phyloP scores from a whole-genome alignment of 176 grass and related monocot genomes.

The Typha latifolia region DNA sequence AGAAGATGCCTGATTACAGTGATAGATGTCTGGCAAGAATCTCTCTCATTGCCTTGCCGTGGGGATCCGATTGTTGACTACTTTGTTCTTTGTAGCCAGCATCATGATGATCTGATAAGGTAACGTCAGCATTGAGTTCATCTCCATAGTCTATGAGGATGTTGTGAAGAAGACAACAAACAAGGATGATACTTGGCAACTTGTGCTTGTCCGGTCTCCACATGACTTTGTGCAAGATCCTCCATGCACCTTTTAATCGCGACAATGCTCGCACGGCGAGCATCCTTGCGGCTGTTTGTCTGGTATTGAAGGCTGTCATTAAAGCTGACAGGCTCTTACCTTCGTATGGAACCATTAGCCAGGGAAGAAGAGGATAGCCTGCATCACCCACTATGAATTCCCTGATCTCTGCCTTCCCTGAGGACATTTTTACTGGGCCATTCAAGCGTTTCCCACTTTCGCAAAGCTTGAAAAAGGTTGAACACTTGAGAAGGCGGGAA shows the following conservation, averaged over 20 bases:
- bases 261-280: conserved; percentile 56
- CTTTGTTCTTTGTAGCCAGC: conserved; percentile 57
- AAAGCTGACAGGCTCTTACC: conserved; percentile 42
- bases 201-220: conserved; percentile 96
- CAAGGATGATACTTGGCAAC: conserved; percentile 92
- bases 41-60: conserved; percentile 69
- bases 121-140: conserved; percentile 44
- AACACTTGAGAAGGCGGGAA: conserved; percentile 64
- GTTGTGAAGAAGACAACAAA: conserved; percentile 94
- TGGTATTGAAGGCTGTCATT: conserved; percentile 40
- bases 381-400: conserved; percentile 78
- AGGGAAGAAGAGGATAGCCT: conserved; percentile 62
- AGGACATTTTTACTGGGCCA: conserved; percentile 41
- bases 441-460: conserved; percentile 52
- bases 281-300: conserved; percentile 40
- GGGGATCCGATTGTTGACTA: conserved; percentile 45
- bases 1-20: not conserved
- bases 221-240: conserved; percentile 98
- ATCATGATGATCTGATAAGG: conserved; percentile 68
- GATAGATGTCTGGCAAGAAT: conserved; percentile 50
- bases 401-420: conserved; percentile 50
- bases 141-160: conserved; percentile 84
- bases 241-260: conserved; percentile 89
- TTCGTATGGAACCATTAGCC: conserved; percentile 83
- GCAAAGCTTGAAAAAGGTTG: conserved; percentile 71